These are phyloP conservation scores for Xylaria sp. DNA, from an alignment of 2,329 filamentous ascomycete genomes.

Conservation along the genomic window DNA sequence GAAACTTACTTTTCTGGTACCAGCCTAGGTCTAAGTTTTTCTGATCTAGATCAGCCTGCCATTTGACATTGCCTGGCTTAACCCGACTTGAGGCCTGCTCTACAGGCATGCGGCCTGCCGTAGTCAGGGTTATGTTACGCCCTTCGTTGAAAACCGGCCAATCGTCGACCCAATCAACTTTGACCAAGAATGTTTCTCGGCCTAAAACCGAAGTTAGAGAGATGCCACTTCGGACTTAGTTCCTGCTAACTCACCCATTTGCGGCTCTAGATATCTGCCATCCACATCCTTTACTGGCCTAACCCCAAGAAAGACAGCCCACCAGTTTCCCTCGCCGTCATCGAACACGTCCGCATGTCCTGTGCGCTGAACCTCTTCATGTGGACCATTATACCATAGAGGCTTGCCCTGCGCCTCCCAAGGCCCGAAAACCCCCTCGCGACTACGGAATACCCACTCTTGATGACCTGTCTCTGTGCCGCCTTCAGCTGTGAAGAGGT, in stretches of 20 bases:
- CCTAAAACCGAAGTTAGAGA: constrained; percentile 1
- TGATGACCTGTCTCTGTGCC: constrained; percentile 62
- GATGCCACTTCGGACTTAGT: not conserved
- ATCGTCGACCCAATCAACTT: constrained; percentile 61
- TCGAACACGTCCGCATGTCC: constrained; percentile 62
- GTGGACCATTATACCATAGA: constrained; percentile 58
- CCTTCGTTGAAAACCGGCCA: constrained; percentile 64
- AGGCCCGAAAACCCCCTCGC: constrained; percentile 56
- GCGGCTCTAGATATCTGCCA: constrained; percentile 52
- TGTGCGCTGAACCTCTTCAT: constrained; percentile 62
- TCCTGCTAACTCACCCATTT: constrained; percentile 51
- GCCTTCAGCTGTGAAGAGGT: constrained; percentile 55
- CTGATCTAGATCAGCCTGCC: constrained; percentile 51
- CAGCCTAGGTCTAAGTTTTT: constrained; percentile 51
- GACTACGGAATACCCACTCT: constrained; percentile 63
- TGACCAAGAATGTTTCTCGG: constrained; percentile 61
- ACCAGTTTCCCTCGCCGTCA: constrained; percentile 58
- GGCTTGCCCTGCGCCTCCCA: constrained; percentile 61
- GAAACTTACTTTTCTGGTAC: constrained; percentile 53
- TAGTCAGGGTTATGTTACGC: constrained; percentile 55
- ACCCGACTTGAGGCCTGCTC: constrained; percentile 31
- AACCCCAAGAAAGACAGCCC: constrained; percentile 60
- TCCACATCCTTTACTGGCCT: constrained; percentile 50
- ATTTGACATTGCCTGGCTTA: constrained; percentile 50
- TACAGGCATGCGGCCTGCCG: constrained; percentile 47